These are phyloP conservation scores for Carex myosuroides DNA, from an alignment of 176 grass and related monocot genomes.

Conservation along the genomic window DNA sequence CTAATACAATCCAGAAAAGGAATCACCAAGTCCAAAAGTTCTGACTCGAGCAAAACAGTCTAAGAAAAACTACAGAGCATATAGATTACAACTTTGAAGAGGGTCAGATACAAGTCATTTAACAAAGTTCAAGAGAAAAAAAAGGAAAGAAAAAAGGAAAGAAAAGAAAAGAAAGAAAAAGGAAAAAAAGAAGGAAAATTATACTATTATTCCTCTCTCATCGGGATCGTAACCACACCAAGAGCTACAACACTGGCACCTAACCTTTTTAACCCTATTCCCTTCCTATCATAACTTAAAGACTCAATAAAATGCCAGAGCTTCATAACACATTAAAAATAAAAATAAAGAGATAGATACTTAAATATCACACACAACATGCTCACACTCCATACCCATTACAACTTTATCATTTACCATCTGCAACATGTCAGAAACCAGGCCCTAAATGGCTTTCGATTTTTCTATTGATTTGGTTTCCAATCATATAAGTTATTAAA, in stretches of 20 bases:
- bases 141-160: not conserved
- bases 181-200: constrained; percentile 6
- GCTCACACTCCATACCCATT: constrained; percentile 7
- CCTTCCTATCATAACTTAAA: constrained; percentile 19
- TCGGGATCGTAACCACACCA: not conserved
- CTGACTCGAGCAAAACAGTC: not conserved
- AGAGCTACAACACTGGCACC: constrained; percentile 16
- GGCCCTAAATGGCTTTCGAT: not conserved
- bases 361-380: constrained; percentile 23
- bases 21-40: not conserved
- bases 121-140: constrained; percentile 10
- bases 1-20: not conserved
- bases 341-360: constrained; percentile 21
- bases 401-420: constrained; percentile 18
- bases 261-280: constrained; percentile 20
- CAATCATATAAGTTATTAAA: constrained; percentile 96
- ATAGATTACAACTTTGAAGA: constrained; percentile 30
- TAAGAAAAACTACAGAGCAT: constrained; percentile 9
- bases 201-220: constrained; percentile 22
- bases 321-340: constrained; percentile 14
- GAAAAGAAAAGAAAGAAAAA: not conserved
- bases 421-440: constrained; percentile 13
- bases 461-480: constrained; percentile 76
- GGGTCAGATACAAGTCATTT: constrained; percentile 29
- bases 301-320: constrained; percentile 19